These are phyloP conservation scores for Claviceps monticola DNA, from an alignment of 2,329 filamentous ascomycete genomes.

Conservation along the genomic window DNA sequence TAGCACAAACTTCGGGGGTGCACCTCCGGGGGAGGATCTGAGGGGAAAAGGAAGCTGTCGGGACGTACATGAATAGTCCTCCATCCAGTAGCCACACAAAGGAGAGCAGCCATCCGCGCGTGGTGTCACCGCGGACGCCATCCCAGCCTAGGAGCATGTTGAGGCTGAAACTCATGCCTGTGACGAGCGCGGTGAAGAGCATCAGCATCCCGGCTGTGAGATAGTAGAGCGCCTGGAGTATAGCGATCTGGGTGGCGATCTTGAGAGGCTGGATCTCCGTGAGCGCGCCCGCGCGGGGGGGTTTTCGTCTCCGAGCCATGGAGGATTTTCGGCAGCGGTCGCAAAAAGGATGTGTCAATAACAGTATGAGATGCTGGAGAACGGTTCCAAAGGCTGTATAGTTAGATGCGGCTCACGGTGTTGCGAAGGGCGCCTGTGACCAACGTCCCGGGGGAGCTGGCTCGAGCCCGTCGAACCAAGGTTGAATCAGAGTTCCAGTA, in stretches of 20 bases:
- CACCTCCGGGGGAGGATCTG: too few relatives aligned
- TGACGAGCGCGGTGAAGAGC: conserved; percentile 44
- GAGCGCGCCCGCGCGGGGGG: conserved; percentile 45
- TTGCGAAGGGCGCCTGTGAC: too few relatives aligned
- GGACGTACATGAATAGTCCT: conserved; percentile 35
- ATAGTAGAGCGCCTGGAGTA: conserved; percentile 44
- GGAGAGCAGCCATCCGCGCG: conserved; percentile 45
- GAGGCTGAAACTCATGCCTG: conserved; percentile 38
- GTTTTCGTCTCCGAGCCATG: conserved; percentile 44
- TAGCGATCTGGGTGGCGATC: conserved; percentile 44
- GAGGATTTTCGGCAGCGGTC: background rate
- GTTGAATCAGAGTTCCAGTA: too few relatives aligned
- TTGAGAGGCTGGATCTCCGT: conserved; percentile 46
- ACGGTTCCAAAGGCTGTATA: too few relatives aligned
- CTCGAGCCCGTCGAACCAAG: too few relatives aligned
- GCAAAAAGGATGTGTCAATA: background rate
- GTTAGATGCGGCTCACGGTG: too few relatives aligned
- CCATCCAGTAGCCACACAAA: conserved; percentile 45
- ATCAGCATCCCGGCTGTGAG: conserved; percentile 35
- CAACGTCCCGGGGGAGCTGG: too few relatives aligned
- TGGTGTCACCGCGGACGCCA: conserved; percentile 45
- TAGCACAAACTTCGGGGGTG: background rate
- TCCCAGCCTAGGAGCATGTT: conserved; percentile 45
- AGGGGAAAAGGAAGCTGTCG: background rate
- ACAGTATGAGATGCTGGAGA: background rate